Evolutionary conservation across 768 basidiomycete species (phyloP).

Genomic region (Candolleomyces aberdarensis): DNA sequence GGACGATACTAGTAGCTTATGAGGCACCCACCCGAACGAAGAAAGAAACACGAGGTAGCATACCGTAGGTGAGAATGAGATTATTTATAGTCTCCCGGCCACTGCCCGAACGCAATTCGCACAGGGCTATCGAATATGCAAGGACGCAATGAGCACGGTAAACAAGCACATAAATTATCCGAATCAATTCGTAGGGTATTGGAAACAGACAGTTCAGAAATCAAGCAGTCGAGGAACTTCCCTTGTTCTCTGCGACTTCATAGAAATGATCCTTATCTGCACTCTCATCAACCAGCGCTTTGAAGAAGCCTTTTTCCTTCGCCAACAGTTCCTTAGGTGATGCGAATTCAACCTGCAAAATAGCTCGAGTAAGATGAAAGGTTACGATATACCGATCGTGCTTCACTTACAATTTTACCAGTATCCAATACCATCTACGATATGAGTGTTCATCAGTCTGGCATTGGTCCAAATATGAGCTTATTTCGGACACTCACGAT

Average conservation of each 20-base stretch:
- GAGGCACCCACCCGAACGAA: too few relatives aligned
- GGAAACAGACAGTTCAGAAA: too few relatives aligned
- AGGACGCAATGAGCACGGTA: too few relatives aligned
- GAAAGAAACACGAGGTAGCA: too few relatives aligned
- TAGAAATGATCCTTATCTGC: constrained; percentile 36
- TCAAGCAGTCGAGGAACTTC: too few relatives aligned
- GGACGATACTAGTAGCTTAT: too few relatives aligned
- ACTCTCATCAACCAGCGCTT: constrained; percentile 42
- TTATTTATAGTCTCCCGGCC: too few relatives aligned
- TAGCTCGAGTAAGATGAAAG: neutral
- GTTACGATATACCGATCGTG: neutral
- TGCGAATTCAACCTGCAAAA: constrained; percentile 42
- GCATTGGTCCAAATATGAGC: constrained; percentile 11
- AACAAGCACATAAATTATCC: too few relatives aligned
- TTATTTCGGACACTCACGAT: constrained; percentile 30
- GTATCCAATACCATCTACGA: constrained; percentile 50
- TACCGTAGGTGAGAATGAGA: too few relatives aligned
- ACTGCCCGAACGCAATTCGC: too few relatives aligned
- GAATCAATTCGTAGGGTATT: too few relatives aligned
- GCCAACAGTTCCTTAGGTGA: constrained; percentile 43
- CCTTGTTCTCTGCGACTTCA: constrained; percentile 23
- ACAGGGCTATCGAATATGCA: too few relatives aligned
- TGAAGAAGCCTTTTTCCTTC: constrained; percentile 37
- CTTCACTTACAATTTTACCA: constrained; percentile 41
- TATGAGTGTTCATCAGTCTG: neutral